Conservation (phyloP, 2,329 filamentous ascomycete genomes). For the Xylariaceae sp. region DNA sequence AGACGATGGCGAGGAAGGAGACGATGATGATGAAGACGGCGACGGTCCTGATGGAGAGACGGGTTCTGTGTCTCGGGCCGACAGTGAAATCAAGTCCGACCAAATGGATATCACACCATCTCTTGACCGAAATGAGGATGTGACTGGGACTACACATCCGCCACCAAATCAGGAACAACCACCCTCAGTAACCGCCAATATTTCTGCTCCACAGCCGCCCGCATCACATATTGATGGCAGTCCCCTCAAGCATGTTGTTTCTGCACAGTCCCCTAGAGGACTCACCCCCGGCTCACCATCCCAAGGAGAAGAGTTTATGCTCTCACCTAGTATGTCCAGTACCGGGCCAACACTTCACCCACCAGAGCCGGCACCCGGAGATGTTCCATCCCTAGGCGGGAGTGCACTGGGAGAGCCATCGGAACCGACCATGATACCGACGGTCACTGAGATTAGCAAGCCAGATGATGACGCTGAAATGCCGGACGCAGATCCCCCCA, state of each 20-base stretch:
- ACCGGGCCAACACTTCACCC: neutral
- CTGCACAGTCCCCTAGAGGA: constrained; percentile 21
- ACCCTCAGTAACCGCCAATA: neutral
- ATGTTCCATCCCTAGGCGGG: neutral
- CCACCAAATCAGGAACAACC: constrained; percentile 23
- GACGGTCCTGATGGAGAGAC: constrained; percentile 54
- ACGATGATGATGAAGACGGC: constrained; percentile 51
- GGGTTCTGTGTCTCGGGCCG: constrained; percentile 40
- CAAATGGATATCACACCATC: constrained; percentile 43
- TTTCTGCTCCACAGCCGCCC: constrained; percentile 17
- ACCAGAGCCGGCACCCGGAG: constrained; percentile 27
- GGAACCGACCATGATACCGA: neutral
- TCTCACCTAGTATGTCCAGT: neutral
- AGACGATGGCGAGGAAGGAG: constrained; percentile 52
- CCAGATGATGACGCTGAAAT: constrained; percentile 19
- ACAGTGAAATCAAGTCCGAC: constrained; percentile 41
- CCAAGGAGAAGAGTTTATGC: neutral
- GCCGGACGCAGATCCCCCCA: constrained; percentile 7
- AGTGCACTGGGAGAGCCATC: neutral
- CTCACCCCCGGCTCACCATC: neutral
- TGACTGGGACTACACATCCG: constrained; percentile 26
- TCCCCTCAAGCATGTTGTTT: constrained; percentile 28
- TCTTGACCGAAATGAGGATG: constrained; percentile 33
- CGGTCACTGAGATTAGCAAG: neutral
- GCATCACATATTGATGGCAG: constrained; percentile 26